Base-by-base conservation (phyloP, 148 eudicot species). In the Polygonum maritimum region DNA sequence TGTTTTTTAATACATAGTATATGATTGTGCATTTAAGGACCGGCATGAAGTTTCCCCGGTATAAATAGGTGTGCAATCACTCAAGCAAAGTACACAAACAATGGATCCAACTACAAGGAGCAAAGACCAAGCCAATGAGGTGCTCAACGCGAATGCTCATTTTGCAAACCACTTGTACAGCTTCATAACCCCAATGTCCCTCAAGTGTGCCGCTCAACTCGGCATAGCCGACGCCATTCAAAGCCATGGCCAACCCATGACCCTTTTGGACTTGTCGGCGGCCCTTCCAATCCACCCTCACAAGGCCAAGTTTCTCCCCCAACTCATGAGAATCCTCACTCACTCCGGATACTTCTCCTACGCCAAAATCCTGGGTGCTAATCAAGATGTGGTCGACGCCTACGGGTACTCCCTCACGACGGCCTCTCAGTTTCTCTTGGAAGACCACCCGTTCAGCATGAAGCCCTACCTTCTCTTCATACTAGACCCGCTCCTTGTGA, bases 191-290 rank as follows among this genome's bases (percentile, higher is more conserved):
- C 80, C 87, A 2, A 77, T 77, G 78, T 82, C 87, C 21, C 54
- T 85, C 19, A 85, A 80, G 63, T 82, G 87, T 70, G 85, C 85
- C 1, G 7, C 78, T 33, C n/a, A 85, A 15, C 75, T 85, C 8
- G 52, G 78, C 36, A 85, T 85, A 15, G 77, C 77, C 0, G 83
- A 83, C 69, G 62, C 75, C 12, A 80, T 80, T 7, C 71, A 83
- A 39, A 80, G 71, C 69, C 80, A 82, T 69, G 80, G 83, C 76
- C 57, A 80, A 7, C 81, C 82, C 57, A 82, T 82, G 47, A 80
- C 71, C 0, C 80, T 80, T 8, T 2, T 19, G 0, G 80, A 82
- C 40, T 71, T 85, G 2, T 38, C 55, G 33, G 63, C 9, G 0
- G 39, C 78, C 0, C 79, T 85, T 11, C 22, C 48, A 0, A 76